phyloP scores from a whole-genome alignment of 2,329 filamentous ascomycete genomes.

The Alternaria triticina region DNA sequence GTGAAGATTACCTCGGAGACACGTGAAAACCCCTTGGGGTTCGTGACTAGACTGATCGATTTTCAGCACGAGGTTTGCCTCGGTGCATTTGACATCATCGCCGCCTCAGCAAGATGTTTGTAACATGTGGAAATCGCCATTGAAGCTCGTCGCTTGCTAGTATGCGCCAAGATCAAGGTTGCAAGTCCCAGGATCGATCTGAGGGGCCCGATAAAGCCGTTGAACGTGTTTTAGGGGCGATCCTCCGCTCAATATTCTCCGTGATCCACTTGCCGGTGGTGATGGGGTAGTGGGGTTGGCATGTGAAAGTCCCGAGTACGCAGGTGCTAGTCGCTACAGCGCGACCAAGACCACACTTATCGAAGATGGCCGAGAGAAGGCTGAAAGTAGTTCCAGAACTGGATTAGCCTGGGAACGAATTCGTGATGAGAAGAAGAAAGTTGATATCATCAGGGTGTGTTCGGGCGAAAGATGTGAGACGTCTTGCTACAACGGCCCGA shows the following conservation, averaged over 20 bases:
- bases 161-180: not conserved
- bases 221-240: slow-evolving; percentile 24
- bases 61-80: not conserved
- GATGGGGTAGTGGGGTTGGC: slow-evolving; percentile 14
- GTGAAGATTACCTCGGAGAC: not conserved
- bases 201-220: not conserved
- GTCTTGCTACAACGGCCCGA: not conserved
- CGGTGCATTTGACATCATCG: not conserved
- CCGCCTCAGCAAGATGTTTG: not conserved
- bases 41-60: not conserved
- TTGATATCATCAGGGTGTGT: not conserved
- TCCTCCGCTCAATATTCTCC: slow-evolving; percentile 8
- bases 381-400: not conserved
- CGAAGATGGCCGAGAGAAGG: not conserved
- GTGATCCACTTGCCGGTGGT: slow-evolving; percentile 15
- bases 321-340: not conserved
- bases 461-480: not conserved
- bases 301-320: slow-evolving; percentile 34
- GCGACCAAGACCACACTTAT: not conserved
- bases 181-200: not conserved
- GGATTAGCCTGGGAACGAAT: not conserved
- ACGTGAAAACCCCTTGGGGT: not conserved
- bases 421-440: not conserved
- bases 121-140: not conserved
- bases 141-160: not conserved